A percentile compares a stretch with the other conserved stretches of the same genome.
Evolutionary conservation across 257 asterid genomes (phyloP).

Genomic region (Scutellaria baicalensis): DNA sequence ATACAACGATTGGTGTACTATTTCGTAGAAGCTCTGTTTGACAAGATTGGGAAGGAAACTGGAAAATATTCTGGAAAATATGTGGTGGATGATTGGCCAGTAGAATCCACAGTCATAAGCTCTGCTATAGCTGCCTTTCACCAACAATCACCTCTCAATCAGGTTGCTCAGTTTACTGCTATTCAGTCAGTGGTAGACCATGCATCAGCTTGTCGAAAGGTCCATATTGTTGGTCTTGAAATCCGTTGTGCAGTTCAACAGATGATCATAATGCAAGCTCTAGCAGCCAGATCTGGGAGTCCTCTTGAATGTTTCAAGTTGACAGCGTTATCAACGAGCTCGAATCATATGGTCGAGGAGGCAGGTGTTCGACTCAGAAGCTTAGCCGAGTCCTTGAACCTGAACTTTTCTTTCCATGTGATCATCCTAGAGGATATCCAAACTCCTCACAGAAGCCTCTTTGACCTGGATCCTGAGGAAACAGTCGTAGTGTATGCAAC

Average conservation of each 20-base stretch:
- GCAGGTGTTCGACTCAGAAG: constrained; percentile 31
- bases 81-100: neutral
- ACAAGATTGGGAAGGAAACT: constrained; percentile 41
- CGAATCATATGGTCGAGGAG: constrained; percentile 33
- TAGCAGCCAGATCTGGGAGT: constrained; percentile 23
- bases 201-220: constrained; percentile 26
- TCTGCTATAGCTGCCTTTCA: constrained; percentile 26
- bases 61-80: constrained; percentile 25
- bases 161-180: constrained; percentile 39
- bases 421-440: constrained; percentile 36
- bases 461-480: constrained; percentile 32
- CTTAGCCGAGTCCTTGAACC: constrained; percentile 40
- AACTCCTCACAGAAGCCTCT: constrained; percentile 18
- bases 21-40: constrained; percentile 42
- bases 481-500: constrained; percentile 31
- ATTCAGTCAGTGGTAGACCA: constrained; percentile 48
- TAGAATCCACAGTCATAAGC: neutral
- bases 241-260: constrained; percentile 42
- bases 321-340: constrained; percentile 38
- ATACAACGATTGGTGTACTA: constrained; percentile 34
- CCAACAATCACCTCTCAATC: constrained; percentile 32
- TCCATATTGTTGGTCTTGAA: constrained; percentile 49
- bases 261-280: constrained; percentile 62
- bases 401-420: constrained; percentile 30
- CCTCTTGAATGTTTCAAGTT: constrained; percentile 42